Conservation (phyloP, 257 asterid genomes). For the Striga asiatica region DNA sequence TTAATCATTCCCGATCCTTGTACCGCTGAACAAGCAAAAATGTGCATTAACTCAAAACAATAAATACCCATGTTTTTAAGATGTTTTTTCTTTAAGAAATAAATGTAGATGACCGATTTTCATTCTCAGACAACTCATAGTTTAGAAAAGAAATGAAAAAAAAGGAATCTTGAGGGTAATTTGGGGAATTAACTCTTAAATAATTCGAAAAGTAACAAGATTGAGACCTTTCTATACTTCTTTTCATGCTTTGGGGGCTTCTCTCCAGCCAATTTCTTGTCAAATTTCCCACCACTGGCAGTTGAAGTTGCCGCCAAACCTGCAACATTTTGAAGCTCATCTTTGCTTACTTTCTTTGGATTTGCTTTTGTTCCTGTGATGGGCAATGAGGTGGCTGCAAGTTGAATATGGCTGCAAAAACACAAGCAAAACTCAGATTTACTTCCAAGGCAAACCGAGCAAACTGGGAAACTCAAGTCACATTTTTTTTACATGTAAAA, state of each 20-base stretch:
- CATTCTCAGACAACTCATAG: too few relatives aligned
- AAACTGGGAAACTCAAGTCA: neutral
- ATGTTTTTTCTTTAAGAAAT: too few relatives aligned
- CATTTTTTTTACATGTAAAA: too few relatives aligned
- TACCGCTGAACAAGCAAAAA: neutral
- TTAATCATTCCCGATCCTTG: neutral
- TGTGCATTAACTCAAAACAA: too few relatives aligned
- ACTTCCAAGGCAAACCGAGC: neutral
- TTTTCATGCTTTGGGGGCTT: slow-evolving; percentile 80
- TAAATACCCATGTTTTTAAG: too few relatives aligned
- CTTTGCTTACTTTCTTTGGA: slow-evolving; percentile 62
- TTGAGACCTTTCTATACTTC: slow-evolving; percentile 69
- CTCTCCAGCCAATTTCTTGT: slow-evolving; percentile 85
- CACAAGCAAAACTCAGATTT: slow-evolving; percentile 9
- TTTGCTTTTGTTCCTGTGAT: slow-evolving; percentile 62
- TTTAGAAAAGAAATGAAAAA: too few relatives aligned
- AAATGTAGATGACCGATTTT: too few relatives aligned
- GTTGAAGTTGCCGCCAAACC: slow-evolving; percentile 90
- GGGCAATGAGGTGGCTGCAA: slow-evolving; percentile 82
- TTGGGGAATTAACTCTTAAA: too few relatives aligned
- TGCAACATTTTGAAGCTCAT: slow-evolving; percentile 73
- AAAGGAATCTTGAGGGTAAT: too few relatives aligned
- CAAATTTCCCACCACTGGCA: slow-evolving; percentile 94
- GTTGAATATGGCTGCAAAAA: slow-evolving; percentile 69
- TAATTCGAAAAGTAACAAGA: neutral